A percentile compares a stretch with the other conserved stretches of the same genome.
Conservation (phyloP, 768 basidiomycete species). For the Guyanaporus albipodus region DNA sequence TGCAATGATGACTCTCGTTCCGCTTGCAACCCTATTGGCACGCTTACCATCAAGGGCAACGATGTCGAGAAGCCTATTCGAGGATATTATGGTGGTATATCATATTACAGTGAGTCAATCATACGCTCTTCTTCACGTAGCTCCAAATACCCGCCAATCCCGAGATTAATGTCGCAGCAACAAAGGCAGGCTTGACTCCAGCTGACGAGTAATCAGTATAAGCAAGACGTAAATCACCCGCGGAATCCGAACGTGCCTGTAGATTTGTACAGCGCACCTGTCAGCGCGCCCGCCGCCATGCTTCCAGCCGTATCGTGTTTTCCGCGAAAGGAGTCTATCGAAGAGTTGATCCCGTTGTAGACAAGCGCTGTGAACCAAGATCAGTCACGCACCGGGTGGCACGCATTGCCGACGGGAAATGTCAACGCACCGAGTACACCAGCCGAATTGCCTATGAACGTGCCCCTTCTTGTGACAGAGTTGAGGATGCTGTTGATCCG, state of each 20-base stretch:
- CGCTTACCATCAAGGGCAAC: constrained; percentile 24
- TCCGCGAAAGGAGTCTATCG: constrained; percentile 84
- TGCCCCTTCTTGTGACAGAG: constrained; percentile 93
- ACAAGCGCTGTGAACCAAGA: constrained; percentile 64
- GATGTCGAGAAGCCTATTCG: constrained; percentile 33
- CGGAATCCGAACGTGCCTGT: constrained; percentile 65
- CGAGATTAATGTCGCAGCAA: constrained; percentile 86
- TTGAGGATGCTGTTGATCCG: constrained; percentile 97
- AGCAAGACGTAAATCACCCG: constrained; percentile 36
- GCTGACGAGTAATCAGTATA: constrained; percentile 51
- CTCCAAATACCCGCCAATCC: constrained; percentile 92
- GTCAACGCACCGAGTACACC: constrained; percentile 86
- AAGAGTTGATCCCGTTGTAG: constrained; percentile 96
- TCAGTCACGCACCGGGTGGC: constrained; percentile 35
- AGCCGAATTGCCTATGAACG: constrained; percentile 97
- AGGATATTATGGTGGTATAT: constrained; percentile 43
- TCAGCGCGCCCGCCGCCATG: constrained; percentile 88
- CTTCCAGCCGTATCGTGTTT: constrained; percentile 89
- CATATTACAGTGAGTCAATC: constrained; percentile 44
- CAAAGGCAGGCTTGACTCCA: constrained; percentile 85
- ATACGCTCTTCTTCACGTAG: constrained; percentile 87
- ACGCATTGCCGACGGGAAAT: constrained; percentile 29
- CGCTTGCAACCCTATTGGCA: constrained; percentile 23
- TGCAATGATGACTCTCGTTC: constrained; percentile 16
- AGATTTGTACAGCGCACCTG: constrained; percentile 89